A percentile compares a stretch with the other conserved stretches of the same genome.
These are phyloP conservation scores for Ophiobolus disseminans DNA, from an alignment of 2,329 filamentous ascomycete species.

Conservation along the genomic window DNA sequence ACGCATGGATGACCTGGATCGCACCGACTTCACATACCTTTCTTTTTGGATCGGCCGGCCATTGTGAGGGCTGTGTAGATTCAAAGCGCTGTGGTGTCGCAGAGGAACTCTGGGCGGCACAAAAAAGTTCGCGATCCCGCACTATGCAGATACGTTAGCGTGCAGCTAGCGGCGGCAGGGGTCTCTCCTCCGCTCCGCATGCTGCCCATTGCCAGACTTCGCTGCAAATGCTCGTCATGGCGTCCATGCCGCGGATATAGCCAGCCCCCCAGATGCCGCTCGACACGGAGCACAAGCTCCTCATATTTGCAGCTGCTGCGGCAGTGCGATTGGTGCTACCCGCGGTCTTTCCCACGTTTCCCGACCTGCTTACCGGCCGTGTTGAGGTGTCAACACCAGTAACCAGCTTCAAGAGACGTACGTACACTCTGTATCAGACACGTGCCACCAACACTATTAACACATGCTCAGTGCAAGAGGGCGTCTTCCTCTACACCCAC, in stretches of 20 bases:
- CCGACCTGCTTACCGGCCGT: slow-evolving; percentile 83
- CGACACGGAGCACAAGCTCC: slow-evolving; percentile 61
- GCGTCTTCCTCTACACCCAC: slow-evolving; percentile 92
- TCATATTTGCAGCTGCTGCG: slow-evolving; percentile 78
- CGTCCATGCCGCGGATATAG: slow-evolving; percentile 12
- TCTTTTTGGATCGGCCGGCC: slow-evolving; percentile 58
- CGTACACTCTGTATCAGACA: slow-evolving; percentile 20
- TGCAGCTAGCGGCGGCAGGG: too few relatives aligned
- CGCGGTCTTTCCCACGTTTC: slow-evolving; percentile 79
- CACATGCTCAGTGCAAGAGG: slow-evolving; percentile 78
- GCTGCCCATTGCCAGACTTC: slow-evolving; percentile 14
- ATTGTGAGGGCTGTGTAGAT: slow-evolving; percentile 28
- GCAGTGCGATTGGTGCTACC: slow-evolving; percentile 81
- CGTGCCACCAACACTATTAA: slow-evolving; percentile 11
- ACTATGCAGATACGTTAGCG: too few relatives aligned
- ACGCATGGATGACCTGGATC: neutral
- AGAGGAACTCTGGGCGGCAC: slow-evolving; percentile 24
- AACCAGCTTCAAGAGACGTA: slow-evolving; percentile 96
- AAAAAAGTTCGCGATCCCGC: slow-evolving; percentile 43
- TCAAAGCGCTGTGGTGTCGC: slow-evolving; percentile 6
- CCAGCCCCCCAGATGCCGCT: neutral
- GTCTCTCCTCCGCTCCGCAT: slow-evolving; percentile 19
- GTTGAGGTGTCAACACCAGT: slow-evolving; percentile 97
- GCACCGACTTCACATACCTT: too few relatives aligned
- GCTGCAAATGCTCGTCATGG: slow-evolving; percentile 18